Conservation (phyloP, 306 rosid genomes). For the Cucumis cinereus region DNA sequence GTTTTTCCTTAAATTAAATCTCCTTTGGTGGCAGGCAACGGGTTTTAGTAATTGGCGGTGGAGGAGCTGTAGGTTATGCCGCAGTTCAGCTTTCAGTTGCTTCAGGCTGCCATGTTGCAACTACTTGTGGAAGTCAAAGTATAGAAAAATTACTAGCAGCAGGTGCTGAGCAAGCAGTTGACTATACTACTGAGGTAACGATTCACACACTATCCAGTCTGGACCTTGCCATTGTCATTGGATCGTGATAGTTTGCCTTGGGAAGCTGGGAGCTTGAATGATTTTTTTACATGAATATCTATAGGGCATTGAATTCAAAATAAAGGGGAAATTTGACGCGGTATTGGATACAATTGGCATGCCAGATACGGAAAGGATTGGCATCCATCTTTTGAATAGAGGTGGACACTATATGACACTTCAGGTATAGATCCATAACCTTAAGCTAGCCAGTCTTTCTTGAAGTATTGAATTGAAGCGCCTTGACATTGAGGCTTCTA, state of each 20-base stretch:
- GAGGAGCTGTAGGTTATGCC: slow-evolving; percentile 91
- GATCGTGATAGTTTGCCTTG: background rate
- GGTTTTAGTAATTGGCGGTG: slow-evolving; percentile 81
- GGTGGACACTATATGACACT: slow-evolving; percentile 99
- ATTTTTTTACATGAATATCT: background rate
- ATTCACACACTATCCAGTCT: slow-evolving; percentile 1
- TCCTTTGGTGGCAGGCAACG: slow-evolving; percentile 50
- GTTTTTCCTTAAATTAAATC: slow-evolving; percentile 8
- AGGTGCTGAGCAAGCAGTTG: slow-evolving; percentile 88
- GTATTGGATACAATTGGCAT: slow-evolving; percentile 92
- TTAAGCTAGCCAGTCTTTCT: slow-evolving; percentile 7
- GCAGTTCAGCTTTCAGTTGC: slow-evolving; percentile 87
- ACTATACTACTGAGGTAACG: slow-evolving; percentile 73
- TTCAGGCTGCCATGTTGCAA: slow-evolving; percentile 61
- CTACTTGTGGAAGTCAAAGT: slow-evolving; percentile 80
- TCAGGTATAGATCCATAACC: slow-evolving; percentile 49
- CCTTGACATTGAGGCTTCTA: background rate
- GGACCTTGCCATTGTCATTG: background rate
- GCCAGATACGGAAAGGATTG: slow-evolving; percentile 61
- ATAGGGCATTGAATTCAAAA: slow-evolving; percentile 54
- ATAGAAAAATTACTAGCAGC: slow-evolving; percentile 51
- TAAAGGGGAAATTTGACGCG: slow-evolving; percentile 83
- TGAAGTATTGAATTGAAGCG: background rate
- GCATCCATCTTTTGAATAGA: slow-evolving; percentile 62
- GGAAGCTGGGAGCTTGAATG: background rate